Evolutionary conservation across 2,329 filamentous ascomycete genomes (phyloP).

Genomic region (Venturia aucupariae): DNA sequence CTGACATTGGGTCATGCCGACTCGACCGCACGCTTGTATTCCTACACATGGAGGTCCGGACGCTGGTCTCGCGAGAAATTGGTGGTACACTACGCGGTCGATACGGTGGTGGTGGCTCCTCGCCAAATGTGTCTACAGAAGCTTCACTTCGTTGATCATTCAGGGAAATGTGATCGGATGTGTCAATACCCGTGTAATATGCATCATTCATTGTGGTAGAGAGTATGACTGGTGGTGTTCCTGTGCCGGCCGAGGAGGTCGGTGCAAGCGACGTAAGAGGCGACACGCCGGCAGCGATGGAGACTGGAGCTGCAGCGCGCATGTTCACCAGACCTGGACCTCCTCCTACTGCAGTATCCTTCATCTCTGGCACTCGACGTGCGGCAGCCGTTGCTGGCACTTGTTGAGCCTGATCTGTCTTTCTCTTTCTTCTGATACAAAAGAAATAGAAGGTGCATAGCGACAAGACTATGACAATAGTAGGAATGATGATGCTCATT

Average conservation of each 20-base stretch:
- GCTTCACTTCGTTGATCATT: constrained; percentile 20
- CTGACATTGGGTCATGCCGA: constrained; percentile 13
- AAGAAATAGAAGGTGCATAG: not conserved
- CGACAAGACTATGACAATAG: not conserved
- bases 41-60: constrained; percentile 18
- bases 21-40: constrained; percentile 6
- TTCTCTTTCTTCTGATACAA: not conserved
- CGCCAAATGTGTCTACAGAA: constrained; percentile 24
- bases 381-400: not conserved
- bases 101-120: constrained; percentile 29
- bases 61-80: constrained; percentile 26
- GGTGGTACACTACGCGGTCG: constrained; percentile 25
- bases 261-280: not conserved
- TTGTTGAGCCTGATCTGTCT: not conserved
- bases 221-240: constrained; percentile 12
- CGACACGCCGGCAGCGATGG: not conserved
- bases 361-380: not conserved
- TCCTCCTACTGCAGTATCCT: constrained; percentile 1
- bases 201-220: constrained; percentile 16
- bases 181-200: constrained; percentile 31
- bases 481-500: constrained; percentile 7
- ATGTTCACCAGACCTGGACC: not conserved
- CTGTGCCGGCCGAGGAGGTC: not conserved
- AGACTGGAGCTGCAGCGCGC: not conserved
- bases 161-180: constrained; percentile 27